phyloP scores from a whole-genome alignment of 192 early-diverging fungal genomes.

The Backusella sp. region DNA sequence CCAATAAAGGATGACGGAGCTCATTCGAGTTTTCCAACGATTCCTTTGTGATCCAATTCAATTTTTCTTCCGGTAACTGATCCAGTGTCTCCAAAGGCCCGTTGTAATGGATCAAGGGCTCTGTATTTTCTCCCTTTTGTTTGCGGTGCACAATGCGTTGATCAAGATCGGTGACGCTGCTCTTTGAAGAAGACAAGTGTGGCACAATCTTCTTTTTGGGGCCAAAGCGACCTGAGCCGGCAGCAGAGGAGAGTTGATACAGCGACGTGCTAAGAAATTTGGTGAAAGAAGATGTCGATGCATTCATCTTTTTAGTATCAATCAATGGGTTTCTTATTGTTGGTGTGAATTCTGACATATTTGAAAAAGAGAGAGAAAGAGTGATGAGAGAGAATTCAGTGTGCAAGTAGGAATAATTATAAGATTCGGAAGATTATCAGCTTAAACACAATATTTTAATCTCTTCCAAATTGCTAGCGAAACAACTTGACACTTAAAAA shows the following conservation, averaged over 20 bases:
- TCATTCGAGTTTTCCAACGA: constrained; percentile 11
- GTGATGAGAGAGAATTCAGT: background rate
- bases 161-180: background rate
- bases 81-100: constrained; percentile 24
- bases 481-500: background rate
- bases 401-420: background rate
- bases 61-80: constrained; percentile 24
- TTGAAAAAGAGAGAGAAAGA: background rate
- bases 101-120: constrained; percentile 29
- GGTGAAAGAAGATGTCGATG: background rate
- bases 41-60: constrained; percentile 21
- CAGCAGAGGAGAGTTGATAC: constrained; percentile 3
- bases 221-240: background rate
- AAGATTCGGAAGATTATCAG: background rate
- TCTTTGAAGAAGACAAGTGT: background rate
- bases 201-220: background rate
- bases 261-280: constrained; percentile 8
- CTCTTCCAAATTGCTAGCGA: background rate
- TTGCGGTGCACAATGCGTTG: background rate
- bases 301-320: constrained; percentile 1
- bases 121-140: background rate
- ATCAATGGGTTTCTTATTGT: background rate
- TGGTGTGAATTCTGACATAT: background rate
- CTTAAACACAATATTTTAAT: background rate
- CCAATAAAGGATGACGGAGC: background rate